Conservation (phyloP, 768 basidiomycete species). For the Boletus barrowsii region DNA sequence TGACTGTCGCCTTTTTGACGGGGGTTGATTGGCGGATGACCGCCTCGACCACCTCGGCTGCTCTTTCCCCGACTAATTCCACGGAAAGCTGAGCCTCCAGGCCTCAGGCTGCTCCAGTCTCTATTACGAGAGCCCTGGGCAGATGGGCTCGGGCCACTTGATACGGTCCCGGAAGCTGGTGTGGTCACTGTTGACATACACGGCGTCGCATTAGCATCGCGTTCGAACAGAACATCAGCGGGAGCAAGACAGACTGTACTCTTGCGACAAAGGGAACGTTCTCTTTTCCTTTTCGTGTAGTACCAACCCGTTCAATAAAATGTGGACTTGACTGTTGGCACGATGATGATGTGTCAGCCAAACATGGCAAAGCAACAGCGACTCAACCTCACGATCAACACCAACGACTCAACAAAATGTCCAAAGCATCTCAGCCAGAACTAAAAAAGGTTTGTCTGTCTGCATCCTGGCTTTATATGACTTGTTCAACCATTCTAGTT, state of each 20-base stretch:
- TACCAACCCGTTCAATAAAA: background rate
- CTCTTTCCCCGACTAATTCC: constrained; percentile 39
- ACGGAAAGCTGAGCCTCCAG: constrained; percentile 46
- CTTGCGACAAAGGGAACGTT: background rate
- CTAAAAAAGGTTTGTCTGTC: constrained; percentile 83
- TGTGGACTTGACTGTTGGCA: background rate
- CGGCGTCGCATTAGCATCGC: constrained; percentile 9
- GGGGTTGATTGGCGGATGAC: constrained; percentile 25
- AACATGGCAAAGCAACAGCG: constrained; percentile 32
- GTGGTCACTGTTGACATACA: constrained; percentile 36
- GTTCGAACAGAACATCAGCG: background rate
- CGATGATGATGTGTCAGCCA: constrained; percentile 14
- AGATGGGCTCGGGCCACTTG: constrained; percentile 27
- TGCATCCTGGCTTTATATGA: background rate
- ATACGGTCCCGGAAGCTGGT: constrained; percentile 32
- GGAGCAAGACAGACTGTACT: constrained; percentile 13
- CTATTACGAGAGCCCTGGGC: constrained; percentile 29
- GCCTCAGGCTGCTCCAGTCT: constrained; percentile 40
- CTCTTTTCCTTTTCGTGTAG: background rate
- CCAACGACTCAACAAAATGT: constrained; percentile 49
- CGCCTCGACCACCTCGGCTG: constrained; percentile 34
- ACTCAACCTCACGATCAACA: background rate
- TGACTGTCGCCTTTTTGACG: constrained; percentile 22
- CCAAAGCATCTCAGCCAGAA: constrained; percentile 94
- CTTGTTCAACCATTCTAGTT: constrained; percentile 50